Percentiles rank a stretch among this genome's conserved stretches.
Conservation (phyloP, 768 basidiomycete species). For the Candolleomyces efflorescens region DNA sequence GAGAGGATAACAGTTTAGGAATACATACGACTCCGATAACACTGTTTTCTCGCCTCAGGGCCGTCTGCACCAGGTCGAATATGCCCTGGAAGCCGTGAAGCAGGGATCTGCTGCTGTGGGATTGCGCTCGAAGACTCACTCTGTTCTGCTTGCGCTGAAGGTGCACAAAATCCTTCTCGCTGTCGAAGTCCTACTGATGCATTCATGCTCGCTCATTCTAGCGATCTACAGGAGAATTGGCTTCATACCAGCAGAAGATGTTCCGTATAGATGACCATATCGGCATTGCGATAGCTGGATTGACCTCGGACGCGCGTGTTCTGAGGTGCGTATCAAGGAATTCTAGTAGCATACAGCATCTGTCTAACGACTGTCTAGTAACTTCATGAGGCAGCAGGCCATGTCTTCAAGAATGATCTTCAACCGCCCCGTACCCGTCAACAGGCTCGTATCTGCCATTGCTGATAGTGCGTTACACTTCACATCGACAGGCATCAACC, state of each 20-base stretch:
- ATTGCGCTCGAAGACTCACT: slow-evolving; percentile 91
- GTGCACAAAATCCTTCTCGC: slow-evolving; percentile 35
- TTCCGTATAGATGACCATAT: slow-evolving; percentile 99
- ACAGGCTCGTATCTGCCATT: slow-evolving; percentile 87
- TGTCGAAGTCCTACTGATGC: not conserved
- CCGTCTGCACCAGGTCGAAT: slow-evolving; percentile 95
- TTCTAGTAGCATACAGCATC: not conserved
- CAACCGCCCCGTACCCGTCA: slow-evolving; percentile 92
- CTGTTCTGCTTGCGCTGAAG: slow-evolving; percentile 89
- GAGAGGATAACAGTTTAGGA: slow-evolving; percentile 64
- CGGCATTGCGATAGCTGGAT: slow-evolving; percentile 98
- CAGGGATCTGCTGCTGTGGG: slow-evolving; percentile 99
- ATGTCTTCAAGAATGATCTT: slow-evolving; percentile 94
- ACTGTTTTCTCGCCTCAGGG: slow-evolving; percentile 97
- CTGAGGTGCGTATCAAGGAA: slow-evolving; percentile 59
- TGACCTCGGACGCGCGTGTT: slow-evolving; percentile 97
- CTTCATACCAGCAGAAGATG: slow-evolving; percentile 99
- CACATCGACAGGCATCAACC: too few relatives aligned
- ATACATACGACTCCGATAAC: slow-evolving; percentile 98
- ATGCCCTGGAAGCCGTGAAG: slow-evolving; percentile 99
- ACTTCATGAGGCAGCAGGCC: slow-evolving; percentile 99
- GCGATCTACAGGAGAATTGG: slow-evolving; percentile 97
- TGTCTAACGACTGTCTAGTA: slow-evolving; percentile 43
- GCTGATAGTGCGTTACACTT: slow-evolving; percentile 76
- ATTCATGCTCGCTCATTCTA: slow-evolving; percentile 25